Conservation (phyloP, 2,329 filamentous ascomycete species). For the Clarireedia paspali region DNA sequence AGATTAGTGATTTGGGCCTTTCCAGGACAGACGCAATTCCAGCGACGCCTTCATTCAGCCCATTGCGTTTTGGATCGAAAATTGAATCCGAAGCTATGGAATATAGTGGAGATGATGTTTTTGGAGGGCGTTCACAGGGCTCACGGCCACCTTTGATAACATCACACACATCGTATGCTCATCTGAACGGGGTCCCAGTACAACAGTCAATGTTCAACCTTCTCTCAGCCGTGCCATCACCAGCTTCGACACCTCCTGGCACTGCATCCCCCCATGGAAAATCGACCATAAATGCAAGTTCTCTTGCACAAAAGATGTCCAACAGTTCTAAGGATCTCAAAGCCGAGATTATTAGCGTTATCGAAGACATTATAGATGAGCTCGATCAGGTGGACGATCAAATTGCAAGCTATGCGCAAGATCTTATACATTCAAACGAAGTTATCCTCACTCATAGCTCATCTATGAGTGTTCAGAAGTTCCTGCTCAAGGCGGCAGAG, state of each 20-base stretch:
- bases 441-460: constrained; percentile 85
- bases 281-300: constrained; percentile 19
- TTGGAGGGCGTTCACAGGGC: constrained; percentile 15
- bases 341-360: constrained; percentile 87
- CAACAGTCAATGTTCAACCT: constrained; percentile 79
- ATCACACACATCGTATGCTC: constrained; percentile 56
- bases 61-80: constrained; percentile 23
- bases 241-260: constrained; percentile 45
- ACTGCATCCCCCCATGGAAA: constrained; percentile 40
- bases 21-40: constrained; percentile 9
- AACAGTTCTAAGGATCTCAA: constrained; percentile 58
- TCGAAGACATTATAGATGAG: constrained; percentile 93
- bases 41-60: constrained; percentile 17
- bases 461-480: constrained; percentile 79
- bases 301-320: constrained; percentile 24
- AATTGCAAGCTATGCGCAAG: constrained; percentile 79
- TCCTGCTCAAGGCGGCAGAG: constrained; percentile 76
- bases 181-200: constrained; percentile 41
- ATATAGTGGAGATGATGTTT: constrained; percentile 20
- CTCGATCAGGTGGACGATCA: constrained; percentile 88
- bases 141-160: constrained; percentile 54
- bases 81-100: constrained; percentile 22
- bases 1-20: constrained; percentile 14
- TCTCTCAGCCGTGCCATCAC: constrained; percentile 60
- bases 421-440: constrained; percentile 90